Percentiles rank a stretch among this genome's conserved stretches.
Conservation (phyloP, 2,329 filamentous ascomycete genomes). For the Colletotrichum costaricense region DNA sequence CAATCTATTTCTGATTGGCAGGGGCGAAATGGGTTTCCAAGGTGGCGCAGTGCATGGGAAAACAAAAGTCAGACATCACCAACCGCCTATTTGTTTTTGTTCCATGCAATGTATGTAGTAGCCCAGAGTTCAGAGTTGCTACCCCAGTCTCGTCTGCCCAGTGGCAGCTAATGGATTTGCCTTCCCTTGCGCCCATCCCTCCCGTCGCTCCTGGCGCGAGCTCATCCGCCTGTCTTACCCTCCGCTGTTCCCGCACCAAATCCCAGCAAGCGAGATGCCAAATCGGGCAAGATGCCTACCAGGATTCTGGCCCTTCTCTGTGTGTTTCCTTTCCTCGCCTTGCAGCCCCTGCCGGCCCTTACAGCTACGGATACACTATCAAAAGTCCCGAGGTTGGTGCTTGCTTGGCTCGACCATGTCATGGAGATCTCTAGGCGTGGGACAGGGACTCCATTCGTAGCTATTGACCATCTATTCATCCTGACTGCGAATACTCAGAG, state of each 20-base stretch:
- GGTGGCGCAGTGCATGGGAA: constrained; percentile 20
- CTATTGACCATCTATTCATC: not conserved
- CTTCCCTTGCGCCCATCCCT: not conserved
- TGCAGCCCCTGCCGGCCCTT: not conserved
- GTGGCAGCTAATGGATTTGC: constrained; percentile 7
- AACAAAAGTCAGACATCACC: constrained; percentile 12
- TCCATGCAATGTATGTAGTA: not conserved
- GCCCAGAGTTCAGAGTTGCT: not conserved
- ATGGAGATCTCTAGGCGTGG: not conserved
- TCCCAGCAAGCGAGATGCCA: not conserved
- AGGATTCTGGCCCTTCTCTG: constrained; percentile 3
- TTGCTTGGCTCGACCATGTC: not conserved
- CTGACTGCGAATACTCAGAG: not conserved
- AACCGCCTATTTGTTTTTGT: constrained; percentile 14
- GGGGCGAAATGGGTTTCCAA: not conserved
- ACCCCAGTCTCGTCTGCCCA: not conserved
- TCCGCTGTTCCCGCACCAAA: not conserved
- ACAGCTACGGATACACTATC: not conserved
- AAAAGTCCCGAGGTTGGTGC: constrained; percentile 6
- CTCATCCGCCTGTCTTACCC: not conserved
- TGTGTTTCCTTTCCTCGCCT: not conserved
- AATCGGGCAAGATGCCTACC: not conserved
- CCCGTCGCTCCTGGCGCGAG: not conserved
- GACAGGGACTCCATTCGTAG: not conserved
- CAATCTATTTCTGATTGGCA: constrained; percentile 6